Base-by-base conservation (phyloP, 2,329 filamentous ascomycete species). In the Capronia americana region DNA sequence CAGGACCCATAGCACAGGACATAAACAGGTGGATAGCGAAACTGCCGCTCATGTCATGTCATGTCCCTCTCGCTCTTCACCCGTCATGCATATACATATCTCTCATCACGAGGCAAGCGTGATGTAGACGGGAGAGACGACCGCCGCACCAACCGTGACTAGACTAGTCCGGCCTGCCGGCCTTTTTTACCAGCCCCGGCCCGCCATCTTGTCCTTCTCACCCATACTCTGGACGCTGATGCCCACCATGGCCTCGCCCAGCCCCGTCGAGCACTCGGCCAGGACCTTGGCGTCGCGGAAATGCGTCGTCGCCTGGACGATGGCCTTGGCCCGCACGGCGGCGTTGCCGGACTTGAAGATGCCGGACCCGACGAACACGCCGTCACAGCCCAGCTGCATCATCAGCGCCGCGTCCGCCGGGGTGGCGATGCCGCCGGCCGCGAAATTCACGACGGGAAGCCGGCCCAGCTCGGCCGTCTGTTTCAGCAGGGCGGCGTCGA, bases 311-410 rank as follows among this genome's bases (percentile, higher is more conserved):
- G 95, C 95, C 76, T 93, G 90, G 61, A 99, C 95, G 74, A 99
- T 98, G 44, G 95, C 95, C 83, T 90, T 92, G 14, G 95, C 95
- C 67, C 95, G 85, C 88, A 94, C 92, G 53, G 90, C 88, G 24
- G 95, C 91, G 79, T 98, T 90, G 20, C 94, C 94, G 4, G 88
- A 92, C 87, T 98, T 98, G 87, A 99, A 99, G 79, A 98, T 98
- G 30, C 95, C 95, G 65, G 89, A 93, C 30, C 95, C 95, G 41
- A 99, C 95, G 77, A 99, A 99, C 41, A 99, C 95, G 65, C 95
- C 95, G 76, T 99, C 95, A 77, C 95, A 98, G 67, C 95, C 95
- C 70, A 99, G 84, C 85, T 98, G 94, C 95, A 99, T 99, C 94
- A 99, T 92, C 82, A 99, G 84, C 1, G 95, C 95, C 0, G 95